Base-by-base conservation (phyloP, 1,139 yeast genomes). In the Candida buenavistaensis region DNA sequence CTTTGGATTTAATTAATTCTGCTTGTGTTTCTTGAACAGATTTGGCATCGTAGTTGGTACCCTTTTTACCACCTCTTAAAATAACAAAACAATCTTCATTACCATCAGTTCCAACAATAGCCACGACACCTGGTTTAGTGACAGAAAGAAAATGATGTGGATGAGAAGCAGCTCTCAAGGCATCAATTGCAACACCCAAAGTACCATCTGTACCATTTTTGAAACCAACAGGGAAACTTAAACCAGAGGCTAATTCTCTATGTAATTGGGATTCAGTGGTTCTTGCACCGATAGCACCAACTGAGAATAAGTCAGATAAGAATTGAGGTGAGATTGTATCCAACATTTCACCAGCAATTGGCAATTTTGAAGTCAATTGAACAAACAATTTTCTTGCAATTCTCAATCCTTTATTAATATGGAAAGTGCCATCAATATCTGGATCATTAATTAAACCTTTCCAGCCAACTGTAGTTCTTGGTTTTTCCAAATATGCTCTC, bases 401-500 rank as follows among this genome's bases (percentile, higher is more conserved):
- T 55, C 89, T 79, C 52, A 92, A 73, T 52, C 98, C 98, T 66
- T 90, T 88, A 77, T 92, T 92, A 62, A 92, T 92, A 61, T 90
- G 86, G 78, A 84, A 92, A 33, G 96, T 75, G 54, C 87, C 84
- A 67, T 92, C 90, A 45, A 90, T 80, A 57, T 89, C 96, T 27
- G 98, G 98, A 62, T 92, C 98, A 61, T 92, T 92, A 59, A 92
- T 89, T 55, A 92, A 73, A 47, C 98, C 98, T 69, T 92, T 92
- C 98, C 98, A 92, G 46, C 98, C 98, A 37, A 92, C 97, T 21
- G 97, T 92, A 45, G 98, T 92, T 70, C 98, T 82, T 55, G 98
- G 98, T 66, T 92, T 92, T 65, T 92, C 98, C 52, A 92, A 75
- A 75, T 92, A 92, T 11, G 97, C 97, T 67, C 97, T 81, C 97